Evolutionary conservation across 1,284 basidiomycete genomes (phyloP).

Genomic region (Sparassis latifolia): DNA sequence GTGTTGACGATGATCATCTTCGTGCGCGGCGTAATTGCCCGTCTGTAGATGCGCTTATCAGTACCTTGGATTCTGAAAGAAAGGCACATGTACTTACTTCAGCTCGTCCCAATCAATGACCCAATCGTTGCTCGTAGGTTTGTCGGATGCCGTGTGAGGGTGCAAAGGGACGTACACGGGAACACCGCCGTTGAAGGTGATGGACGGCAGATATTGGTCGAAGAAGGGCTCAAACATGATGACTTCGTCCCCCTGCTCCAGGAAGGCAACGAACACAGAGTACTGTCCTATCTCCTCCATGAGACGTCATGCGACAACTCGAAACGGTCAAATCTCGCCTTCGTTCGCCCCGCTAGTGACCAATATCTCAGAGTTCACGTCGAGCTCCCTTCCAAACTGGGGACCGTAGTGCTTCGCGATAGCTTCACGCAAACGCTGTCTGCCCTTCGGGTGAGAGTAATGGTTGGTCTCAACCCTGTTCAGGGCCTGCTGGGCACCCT

Average conservation of each 20-base stretch:
- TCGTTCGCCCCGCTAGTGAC: slow-evolving; percentile 96
- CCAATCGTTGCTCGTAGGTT: slow-evolving; percentile 77
- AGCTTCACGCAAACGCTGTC: slow-evolving; percentile 80
- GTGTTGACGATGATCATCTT: slow-evolving; percentile 95
- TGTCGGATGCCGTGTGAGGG: slow-evolving; percentile 58
- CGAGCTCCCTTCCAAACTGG: slow-evolving; percentile 67
- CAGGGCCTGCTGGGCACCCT: slow-evolving; percentile 72
- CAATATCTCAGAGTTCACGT: slow-evolving; percentile 84
- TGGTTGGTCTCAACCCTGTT: slow-evolving; percentile 70
- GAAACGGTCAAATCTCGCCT: slow-evolving; percentile 41
- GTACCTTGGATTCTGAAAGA: not conserved
- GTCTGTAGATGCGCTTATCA: slow-evolving; percentile 31
- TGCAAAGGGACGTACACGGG: slow-evolving; percentile 95
- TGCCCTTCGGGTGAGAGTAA: slow-evolving; percentile 88
- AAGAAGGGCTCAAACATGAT: slow-evolving; percentile 99
- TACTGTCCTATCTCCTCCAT: slow-evolving; percentile 65
- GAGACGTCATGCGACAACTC: not conserved
- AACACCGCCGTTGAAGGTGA: slow-evolving; percentile 89
- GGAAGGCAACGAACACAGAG: slow-evolving; percentile 83
- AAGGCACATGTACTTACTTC: slow-evolving; percentile 37
- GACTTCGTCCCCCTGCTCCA: slow-evolving; percentile 90
- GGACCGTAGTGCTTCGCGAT: slow-evolving; percentile 75
- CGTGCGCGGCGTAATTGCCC: slow-evolving; percentile 78
- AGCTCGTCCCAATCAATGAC: slow-evolving; percentile 83
- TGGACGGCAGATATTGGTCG: slow-evolving; percentile 91